These are phyloP conservation scores for Eimeria praecox DNA, from an alignment of 169 alveolate species.

Conservation along the genomic window DNA sequence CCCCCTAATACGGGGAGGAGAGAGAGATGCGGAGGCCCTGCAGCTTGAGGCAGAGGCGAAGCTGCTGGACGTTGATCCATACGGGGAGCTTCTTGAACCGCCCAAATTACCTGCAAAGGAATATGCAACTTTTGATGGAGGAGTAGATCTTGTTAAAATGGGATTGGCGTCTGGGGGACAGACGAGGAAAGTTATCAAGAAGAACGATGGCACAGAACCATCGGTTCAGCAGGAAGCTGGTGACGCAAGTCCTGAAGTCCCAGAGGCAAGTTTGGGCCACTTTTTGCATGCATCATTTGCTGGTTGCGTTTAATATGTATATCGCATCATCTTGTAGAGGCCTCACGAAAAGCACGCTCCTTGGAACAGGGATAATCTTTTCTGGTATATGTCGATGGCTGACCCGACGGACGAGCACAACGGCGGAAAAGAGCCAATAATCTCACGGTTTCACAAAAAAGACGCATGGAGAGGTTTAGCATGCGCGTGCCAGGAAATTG, in stretches of 20 bases:
- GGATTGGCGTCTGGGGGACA: constrained; percentile 70
- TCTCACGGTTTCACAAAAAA: background rate
- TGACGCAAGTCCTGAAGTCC: background rate
- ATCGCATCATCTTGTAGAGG: background rate
- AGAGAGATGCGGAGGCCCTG: constrained; percentile 11
- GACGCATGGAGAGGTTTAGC: background rate
- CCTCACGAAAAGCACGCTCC: background rate
- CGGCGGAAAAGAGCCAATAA: background rate
- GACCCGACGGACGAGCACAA: background rate
- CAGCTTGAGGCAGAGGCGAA: constrained; percentile 43
- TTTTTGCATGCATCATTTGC: background rate
- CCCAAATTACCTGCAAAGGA: constrained; percentile 50
- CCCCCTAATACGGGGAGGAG: constrained; percentile 30
- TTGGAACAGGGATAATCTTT: background rate
- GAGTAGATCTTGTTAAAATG: constrained; percentile 74
- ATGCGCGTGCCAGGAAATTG: background rate
- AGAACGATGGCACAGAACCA: constrained; percentile 18
- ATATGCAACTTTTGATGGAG: constrained; percentile 61
- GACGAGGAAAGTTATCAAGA: constrained; percentile 18
- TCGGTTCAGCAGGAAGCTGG: constrained; percentile 1
- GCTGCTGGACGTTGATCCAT: constrained; percentile 24
- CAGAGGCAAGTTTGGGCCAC: constrained; percentile 52
- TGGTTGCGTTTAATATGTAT: background rate
- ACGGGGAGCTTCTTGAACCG: constrained; percentile 63
- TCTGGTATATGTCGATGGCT: background rate